Base-by-base conservation (phyloP, 108 stramenopile species). In the Seminavis robusta region DNA sequence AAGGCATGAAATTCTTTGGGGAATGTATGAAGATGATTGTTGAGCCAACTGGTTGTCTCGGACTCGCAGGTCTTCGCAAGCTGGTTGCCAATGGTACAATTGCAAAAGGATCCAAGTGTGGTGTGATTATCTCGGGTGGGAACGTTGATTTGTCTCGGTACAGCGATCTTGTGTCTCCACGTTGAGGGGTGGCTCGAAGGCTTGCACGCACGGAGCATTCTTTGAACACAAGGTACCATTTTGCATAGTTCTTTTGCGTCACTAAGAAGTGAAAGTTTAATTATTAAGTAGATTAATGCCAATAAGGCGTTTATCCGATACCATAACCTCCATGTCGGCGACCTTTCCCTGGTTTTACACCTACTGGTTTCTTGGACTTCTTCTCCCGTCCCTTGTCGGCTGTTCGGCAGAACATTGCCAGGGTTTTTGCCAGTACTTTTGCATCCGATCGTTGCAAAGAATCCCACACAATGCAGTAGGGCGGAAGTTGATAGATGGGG, bases 321-420 rank as follows among this genome's bases (percentile, higher is more conserved):
- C 89, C 89, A 56, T 91, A 91, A 0, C 89, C 89, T 16, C 89
- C 89, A 44, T 70, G 67, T 42, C 83, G 63, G n/a, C 89, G 69
- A 15, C 77, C 59, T 58, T 83, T 91, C 17, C 89, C 89, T 16
- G 81, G 79, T 44, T 87, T 87, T 10, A 91, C 83, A 9, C 78
- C 75, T 21, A 67, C 59, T 2, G 81, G 83, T 39, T 83, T 85
- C 49, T 74, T 67, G 16, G 79, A 80, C n/a, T 49, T 41, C 17
- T 64, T 59, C 23, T 26, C 45, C 16, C 68, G 80, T 25, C 56
- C 55, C n/a, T n/a, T n/a, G 37, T 86, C 86, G 0, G 60, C 63
- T 20, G 69, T 82, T 1, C 73, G 57, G 54, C 87, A 91, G 0
- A 64, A 10, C 0, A 52, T 41, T 6, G 77, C 89, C 36, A 91